phyloP scores from a whole-genome alignment of 345 rosid genomes.

The Rhodamnia argentea region DNA sequence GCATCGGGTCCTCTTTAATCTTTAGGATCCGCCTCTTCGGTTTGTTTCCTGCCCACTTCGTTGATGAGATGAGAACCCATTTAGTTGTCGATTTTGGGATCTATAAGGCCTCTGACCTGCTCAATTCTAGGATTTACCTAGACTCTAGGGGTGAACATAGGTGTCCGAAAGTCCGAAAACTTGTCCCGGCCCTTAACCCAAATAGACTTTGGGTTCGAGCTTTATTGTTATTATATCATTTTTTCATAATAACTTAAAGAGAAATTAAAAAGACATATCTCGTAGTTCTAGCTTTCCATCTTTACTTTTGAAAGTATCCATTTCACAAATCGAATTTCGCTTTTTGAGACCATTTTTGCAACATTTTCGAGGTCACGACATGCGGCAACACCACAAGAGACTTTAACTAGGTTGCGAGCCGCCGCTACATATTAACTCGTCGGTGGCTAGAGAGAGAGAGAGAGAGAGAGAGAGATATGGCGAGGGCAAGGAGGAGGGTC shows the following conservation, averaged over 20 bases:
- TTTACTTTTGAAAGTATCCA: not conserved
- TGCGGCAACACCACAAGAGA: not conserved
- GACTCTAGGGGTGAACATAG: not conserved
- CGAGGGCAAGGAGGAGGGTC: not conserved
- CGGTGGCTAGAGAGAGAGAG: not conserved
- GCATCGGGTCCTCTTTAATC: not conserved
- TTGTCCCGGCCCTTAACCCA: not conserved
- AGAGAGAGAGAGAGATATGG: not conserved
- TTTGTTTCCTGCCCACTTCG: not conserved
- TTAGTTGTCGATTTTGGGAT: not conserved
- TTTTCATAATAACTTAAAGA: not conserved
- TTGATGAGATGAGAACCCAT: not conserved
- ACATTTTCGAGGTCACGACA: not conserved
- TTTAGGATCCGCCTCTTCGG: not conserved
- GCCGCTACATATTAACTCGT: not conserved
- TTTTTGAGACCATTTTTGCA: not conserved
- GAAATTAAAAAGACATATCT: not conserved
- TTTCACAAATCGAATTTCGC: not conserved
- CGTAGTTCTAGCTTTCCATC: not conserved
- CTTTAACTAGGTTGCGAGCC: not conserved
- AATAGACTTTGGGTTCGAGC: not conserved
- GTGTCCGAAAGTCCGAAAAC: not conserved
- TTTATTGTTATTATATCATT: not conserved
- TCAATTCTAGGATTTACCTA: not conserved
- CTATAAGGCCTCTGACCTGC: not conserved